Evolutionary conservation across 106 monocot genomes (phyloP).

Genomic region (Acorus gramineus): DNA sequence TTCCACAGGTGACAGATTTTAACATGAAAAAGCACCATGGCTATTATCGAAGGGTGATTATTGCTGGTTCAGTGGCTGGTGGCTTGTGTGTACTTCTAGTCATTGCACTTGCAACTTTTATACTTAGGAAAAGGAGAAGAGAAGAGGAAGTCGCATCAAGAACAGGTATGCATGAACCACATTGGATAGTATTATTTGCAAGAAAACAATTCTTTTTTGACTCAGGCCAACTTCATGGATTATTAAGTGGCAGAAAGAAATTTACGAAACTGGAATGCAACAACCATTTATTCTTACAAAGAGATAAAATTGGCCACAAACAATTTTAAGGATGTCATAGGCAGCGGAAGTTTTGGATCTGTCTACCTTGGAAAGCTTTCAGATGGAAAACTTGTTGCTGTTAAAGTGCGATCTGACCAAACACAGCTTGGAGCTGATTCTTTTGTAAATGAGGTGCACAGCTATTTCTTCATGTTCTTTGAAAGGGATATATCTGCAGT

Average conservation of each 20-base stretch:
- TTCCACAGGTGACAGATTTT: conserved; percentile 26
- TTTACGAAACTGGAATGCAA: conserved; percentile 12
- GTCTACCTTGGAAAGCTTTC: conserved; percentile 30
- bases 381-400: conserved; percentile 33
- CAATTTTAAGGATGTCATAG: conserved; percentile 34
- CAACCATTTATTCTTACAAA: conserved; percentile 29
- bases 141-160: conserved; percentile 4
- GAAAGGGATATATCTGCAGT: too few species aligned
- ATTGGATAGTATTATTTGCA: neutral
- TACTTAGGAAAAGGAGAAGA: conserved; percentile 12
- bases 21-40: conserved; percentile 8
- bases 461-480: neutral
- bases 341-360: conserved; percentile 31
- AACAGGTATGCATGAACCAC: conserved; percentile 13
- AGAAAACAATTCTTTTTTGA: neutral
- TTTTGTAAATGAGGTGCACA: conserved; percentile 42
- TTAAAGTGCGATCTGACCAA: conserved; percentile 37
- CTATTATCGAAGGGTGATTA: conserved; percentile 11
- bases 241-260: conserved; percentile 19
- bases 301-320: conserved; percentile 34
- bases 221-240: neutral
- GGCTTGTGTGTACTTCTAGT: conserved; percentile 19
- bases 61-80: conserved; percentile 19
- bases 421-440: conserved; percentile 44
- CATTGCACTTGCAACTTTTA: conserved; percentile 8